These are phyloP conservation scores for Botrytis deweyae DNA, from an alignment of 2,329 filamentous ascomycete genomes.

Conservation along the genomic window DNA sequence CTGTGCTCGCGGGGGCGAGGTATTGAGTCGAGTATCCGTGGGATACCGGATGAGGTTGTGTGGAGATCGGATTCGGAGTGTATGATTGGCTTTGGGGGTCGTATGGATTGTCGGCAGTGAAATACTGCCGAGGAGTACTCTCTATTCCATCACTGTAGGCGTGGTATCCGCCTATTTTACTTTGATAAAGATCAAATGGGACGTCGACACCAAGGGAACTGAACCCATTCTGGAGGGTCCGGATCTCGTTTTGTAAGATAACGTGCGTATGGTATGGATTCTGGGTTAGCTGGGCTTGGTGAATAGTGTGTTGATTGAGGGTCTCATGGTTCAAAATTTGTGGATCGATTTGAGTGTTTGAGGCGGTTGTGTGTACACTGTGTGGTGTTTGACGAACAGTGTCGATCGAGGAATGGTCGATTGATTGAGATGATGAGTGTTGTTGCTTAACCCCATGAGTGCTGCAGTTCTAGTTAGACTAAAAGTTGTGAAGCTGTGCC, in stretches of 20 bases:
- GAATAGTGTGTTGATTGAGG: background rate
- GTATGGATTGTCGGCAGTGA: background rate
- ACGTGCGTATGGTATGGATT: background rate
- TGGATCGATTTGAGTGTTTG: background rate
- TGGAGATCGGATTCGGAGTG: background rate
- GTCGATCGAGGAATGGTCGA: background rate
- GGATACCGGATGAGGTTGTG: background rate
- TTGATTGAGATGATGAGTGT: background rate
- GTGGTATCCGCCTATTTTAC: background rate
- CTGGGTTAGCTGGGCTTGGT: background rate
- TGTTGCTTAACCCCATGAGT: background rate
- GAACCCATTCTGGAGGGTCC: constrained; percentile 3
- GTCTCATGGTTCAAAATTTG: constrained; percentile 1
- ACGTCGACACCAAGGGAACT: constrained; percentile 14
- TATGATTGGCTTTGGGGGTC: background rate
- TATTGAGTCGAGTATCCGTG: constrained; percentile 2
- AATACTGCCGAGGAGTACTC: background rate
- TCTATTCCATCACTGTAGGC: background rate
- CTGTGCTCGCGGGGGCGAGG: background rate
- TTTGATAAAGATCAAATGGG: constrained; percentile 10
- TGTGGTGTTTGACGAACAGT: background rate
- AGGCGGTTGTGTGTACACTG: background rate
- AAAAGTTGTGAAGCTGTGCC: background rate
- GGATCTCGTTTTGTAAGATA: background rate
- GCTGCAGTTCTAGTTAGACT: background rate